Percentiles rank a stretch among this genome's conserved stretches.
phyloP scores from a whole-genome alignment of 345 rosid genomes.

The Cardamine chenopodiifolia region DNA sequence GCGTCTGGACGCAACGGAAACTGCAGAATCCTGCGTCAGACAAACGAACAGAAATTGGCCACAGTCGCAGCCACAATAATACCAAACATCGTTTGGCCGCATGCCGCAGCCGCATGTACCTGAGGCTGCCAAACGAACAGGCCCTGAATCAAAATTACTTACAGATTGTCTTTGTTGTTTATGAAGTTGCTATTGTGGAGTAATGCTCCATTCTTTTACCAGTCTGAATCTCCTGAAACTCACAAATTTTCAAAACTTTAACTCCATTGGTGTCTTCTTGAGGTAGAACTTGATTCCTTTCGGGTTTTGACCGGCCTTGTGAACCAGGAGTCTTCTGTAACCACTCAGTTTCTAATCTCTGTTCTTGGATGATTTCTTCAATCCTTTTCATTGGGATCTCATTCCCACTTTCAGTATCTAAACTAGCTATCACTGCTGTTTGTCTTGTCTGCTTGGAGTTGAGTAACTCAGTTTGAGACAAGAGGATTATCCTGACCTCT shows the following conservation, averaged over 20 bases:
- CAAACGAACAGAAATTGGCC: too few species aligned
- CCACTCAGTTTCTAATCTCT: slow-evolving; percentile 88
- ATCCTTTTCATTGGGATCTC: slow-evolving; percentile 84
- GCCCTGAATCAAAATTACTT: slow-evolving; percentile 49
- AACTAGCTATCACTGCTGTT: slow-evolving; percentile 40
- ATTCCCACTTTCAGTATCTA: slow-evolving; percentile 46
- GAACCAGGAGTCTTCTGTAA: slow-evolving; percentile 76
- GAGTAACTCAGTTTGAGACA: slow-evolving; percentile 55
- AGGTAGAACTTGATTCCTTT: slow-evolving; percentile 83
- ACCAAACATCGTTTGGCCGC: too few species aligned
- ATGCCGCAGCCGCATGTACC: too few species aligned
- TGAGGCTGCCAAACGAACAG: too few species aligned
- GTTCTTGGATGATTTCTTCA: slow-evolving; percentile 90
- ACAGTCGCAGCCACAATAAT: too few species aligned
- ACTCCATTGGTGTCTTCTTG: slow-evolving; percentile 68
- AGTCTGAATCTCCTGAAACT: slow-evolving; percentile 51
- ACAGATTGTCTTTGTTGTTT: slow-evolving; percentile 75
- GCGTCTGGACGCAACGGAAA: too few species aligned
- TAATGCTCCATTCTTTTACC: slow-evolving; percentile 55
- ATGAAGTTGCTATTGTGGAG: slow-evolving; percentile 61
- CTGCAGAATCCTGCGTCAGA: too few species aligned
- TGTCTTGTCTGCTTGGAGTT: slow-evolving; percentile 39
- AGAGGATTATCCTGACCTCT: slow-evolving; percentile 76
- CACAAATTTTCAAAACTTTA: slow-evolving; percentile 61
- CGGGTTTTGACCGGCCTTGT: slow-evolving; percentile 64